These are phyloP conservation scores for Plenodomus lindquistii DNA, from an alignment of 2,329 filamentous ascomycete species.

Conservation along the genomic window DNA sequence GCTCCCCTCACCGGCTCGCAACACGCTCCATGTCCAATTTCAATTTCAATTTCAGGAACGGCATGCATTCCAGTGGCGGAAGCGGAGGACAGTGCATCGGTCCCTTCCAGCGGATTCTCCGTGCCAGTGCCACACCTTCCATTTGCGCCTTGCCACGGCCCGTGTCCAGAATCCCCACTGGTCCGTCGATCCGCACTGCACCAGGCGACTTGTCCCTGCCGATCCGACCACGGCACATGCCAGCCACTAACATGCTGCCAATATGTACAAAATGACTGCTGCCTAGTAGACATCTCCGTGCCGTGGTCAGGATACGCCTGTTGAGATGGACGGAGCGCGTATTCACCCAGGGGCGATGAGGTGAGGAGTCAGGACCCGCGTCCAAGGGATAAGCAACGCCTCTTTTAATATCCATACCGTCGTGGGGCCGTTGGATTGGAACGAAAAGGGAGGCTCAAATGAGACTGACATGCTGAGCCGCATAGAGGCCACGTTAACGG, in stretches of 20 bases:
- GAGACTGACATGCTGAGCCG: slow-evolving; percentile 4
- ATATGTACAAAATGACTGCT: slow-evolving; percentile 14
- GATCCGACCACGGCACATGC: slow-evolving; percentile 11
- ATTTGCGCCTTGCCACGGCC: neutral
- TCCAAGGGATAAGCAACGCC: slow-evolving; percentile 16
- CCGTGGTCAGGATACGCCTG: slow-evolving; percentile 10
- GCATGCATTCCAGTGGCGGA: slow-evolving; percentile 13
- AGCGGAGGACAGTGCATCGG: neutral
- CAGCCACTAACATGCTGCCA: slow-evolving; percentile 10
- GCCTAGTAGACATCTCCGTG: slow-evolving; percentile 12
- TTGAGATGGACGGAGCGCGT: slow-evolving; percentile 1
- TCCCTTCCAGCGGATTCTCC: neutral
- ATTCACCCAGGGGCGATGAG: neutral
- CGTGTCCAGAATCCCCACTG: neutral
- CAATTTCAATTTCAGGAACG: slow-evolving; percentile 3
- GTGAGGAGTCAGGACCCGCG: slow-evolving; percentile 1
- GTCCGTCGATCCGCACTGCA: slow-evolving; percentile 4
- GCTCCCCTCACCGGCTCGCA: slow-evolving; percentile 11
- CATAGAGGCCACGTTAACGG: slow-evolving; percentile 8
- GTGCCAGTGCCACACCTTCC: neutral
- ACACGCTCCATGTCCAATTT: slow-evolving; percentile 12
- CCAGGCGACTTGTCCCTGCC: slow-evolving; percentile 12
- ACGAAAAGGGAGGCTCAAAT: slow-evolving; percentile 20
- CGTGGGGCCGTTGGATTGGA: neutral
- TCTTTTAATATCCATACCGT: slow-evolving; percentile 20